These are phyloP conservation scores for Mycosphaerelloides madeirae DNA, from an alignment of 2,329 filamentous ascomycete species.

Conservation along the genomic window DNA sequence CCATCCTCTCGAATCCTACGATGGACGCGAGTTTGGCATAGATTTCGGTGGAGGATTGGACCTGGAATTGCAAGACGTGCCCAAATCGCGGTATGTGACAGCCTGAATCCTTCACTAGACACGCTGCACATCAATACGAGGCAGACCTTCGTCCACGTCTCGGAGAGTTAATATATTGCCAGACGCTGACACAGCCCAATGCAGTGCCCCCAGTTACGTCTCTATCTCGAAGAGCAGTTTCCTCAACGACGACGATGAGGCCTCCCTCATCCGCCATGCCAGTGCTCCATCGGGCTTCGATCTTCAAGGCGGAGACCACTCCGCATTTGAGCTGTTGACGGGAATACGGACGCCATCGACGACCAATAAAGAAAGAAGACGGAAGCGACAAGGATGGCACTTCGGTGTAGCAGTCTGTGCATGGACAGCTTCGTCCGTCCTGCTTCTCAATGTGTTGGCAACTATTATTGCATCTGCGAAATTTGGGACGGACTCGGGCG, in stretches of 20 bases:
- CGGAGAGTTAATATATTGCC: background rate
- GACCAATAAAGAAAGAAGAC: conserved; percentile 8
- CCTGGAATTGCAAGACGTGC: conserved; percentile 8
- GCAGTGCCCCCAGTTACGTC: conserved; percentile 11
- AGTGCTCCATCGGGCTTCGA: conserved; percentile 2
- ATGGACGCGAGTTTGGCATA: background rate
- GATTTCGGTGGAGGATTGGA: conserved; percentile 3
- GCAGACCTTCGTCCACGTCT: background rate
- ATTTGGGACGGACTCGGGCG: conserved; percentile 9
- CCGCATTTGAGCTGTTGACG: conserved; percentile 1
- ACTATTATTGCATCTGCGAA: conserved; percentile 8
- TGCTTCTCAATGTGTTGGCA: conserved; percentile 15
- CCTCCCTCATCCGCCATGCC: conserved; percentile 6
- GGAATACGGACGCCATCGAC: background rate
- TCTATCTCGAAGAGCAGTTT: conserved; percentile 7
- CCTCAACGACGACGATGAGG: conserved; percentile 3
- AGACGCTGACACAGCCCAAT: background rate
- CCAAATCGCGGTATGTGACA: conserved; percentile 5
- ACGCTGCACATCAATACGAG: background rate
- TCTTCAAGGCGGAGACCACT: background rate
- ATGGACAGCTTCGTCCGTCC: conserved; percentile 8
- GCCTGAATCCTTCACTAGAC: no score
- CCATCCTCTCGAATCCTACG: conserved; percentile 1
- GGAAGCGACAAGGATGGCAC: conserved; percentile 28
- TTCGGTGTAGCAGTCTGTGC: conserved; percentile 17